Conservation (phyloP, 2,329 filamentous ascomycete genomes). For the Cercospora nicotianae region DNA sequence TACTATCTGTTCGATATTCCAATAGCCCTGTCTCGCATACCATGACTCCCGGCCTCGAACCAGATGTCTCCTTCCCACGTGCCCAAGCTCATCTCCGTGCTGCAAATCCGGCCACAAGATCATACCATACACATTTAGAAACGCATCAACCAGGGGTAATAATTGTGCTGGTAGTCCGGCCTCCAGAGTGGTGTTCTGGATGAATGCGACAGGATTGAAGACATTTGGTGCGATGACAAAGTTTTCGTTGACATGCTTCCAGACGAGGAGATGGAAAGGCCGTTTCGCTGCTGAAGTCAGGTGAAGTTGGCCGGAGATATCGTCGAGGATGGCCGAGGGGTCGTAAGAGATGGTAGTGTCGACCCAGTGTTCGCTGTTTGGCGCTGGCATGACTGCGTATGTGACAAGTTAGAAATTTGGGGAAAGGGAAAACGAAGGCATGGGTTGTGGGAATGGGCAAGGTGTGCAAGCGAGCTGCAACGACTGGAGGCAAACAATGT, state of each 20-base stretch:
- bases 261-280: background rate
- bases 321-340: background rate
- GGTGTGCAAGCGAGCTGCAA: background rate
- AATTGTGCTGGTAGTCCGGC: background rate
- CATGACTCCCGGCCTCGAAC: background rate
- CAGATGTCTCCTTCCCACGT: background rate
- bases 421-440: background rate
- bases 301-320: background rate
- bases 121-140: background rate
- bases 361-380: background rate
- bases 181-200: background rate
- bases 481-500: background rate
- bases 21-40: constrained; percentile 1
- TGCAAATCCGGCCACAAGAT: constrained; percentile 1
- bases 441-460: background rate
- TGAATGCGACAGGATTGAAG: background rate
- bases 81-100: background rate
- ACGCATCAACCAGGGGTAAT: background rate
- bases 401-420: background rate
- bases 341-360: background rate
- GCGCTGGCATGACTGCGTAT: background rate
- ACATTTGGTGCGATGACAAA: background rate
- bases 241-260: constrained; percentile 1
- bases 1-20: background rate
- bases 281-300: background rate